Evolutionary conservation across 2,329 filamentous ascomycete species (phyloP).

Genomic region (Bipolaris zeicola): DNA sequence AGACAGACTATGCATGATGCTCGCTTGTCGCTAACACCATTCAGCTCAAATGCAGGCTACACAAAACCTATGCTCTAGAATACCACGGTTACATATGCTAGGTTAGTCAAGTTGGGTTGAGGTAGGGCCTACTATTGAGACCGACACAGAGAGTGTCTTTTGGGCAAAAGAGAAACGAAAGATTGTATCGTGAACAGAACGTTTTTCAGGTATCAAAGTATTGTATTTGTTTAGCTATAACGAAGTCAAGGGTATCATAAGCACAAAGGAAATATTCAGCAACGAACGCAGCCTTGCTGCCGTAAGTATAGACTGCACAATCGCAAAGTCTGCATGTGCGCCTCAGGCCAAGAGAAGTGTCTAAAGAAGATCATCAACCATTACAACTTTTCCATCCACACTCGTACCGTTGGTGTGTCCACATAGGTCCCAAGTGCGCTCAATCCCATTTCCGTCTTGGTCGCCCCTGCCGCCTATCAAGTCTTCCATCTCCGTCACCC

Average conservation of each 20-base stretch:
- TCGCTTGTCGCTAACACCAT: not conserved
- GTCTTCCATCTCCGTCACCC: constrained; percentile 36
- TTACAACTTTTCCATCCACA: constrained; percentile 12
- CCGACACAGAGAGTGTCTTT: too few species aligned
- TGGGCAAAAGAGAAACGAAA: too few species aligned
- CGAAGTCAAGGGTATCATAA: not conserved
- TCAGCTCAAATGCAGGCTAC: too few species aligned
- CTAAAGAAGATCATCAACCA: constrained; percentile 29
- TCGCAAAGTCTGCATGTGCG: not conserved
- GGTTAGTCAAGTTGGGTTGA: too few species aligned
- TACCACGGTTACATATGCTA: too few species aligned
- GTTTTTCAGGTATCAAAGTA: not conserved
- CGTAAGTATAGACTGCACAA: too few species aligned
- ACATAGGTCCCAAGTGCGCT: constrained; percentile 19
- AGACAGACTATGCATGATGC: not conserved
- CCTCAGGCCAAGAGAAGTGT: not conserved
- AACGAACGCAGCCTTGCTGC: too few species aligned
- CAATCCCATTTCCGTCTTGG: not conserved
- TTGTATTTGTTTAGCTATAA: not conserved
- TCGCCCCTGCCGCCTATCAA: constrained; percentile 24
- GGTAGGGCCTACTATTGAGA: too few species aligned
- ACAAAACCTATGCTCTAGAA: too few species aligned
- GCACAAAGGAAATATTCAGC: not conserved
- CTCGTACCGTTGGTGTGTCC: constrained; percentile 21
- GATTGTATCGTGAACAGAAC: too few species aligned